Evolutionary conservation across 2,329 filamentous ascomycete species (phyloP), one percentile per base, ranked within the genome.

Genomic region (Parascedosporium putredinis): DNA sequence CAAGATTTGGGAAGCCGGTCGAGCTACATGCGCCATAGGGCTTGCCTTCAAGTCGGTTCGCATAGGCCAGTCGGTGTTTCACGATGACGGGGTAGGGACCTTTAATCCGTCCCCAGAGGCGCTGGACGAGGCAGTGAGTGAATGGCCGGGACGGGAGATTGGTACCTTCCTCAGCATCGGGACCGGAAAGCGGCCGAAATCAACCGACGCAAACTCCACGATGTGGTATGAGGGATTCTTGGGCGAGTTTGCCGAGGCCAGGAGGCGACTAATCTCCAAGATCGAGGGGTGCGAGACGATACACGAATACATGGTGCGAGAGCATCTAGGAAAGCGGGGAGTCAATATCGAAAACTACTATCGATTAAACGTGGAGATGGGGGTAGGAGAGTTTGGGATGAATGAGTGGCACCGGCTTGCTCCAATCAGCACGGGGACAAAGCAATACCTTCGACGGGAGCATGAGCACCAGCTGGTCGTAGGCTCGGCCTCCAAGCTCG

Each of bases 351-450:
- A 96, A 52, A 88, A 94, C 63, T 98, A 98, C 69, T 95, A 89
- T 64, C 85, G 93, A 6, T 73, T 97, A n/a, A 98, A 98, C 56
- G 93, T 97, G 36, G 90, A 97, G 62, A 83, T 95, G 14, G 93
- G 91, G 1, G 90, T 97, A 3, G 90, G 91, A 49, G 93, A 97
- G 62, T 97, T 96, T 63, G 91, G 87, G 47, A 97, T 98, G 89
- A 98, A 97, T 62, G 93, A 97, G 64, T 98, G 93, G 93, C 80
- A 88, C 59, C 81, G 90, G 3, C 71, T 97, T n/a, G 84, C 87
- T 23, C 91, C 96, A 48, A 97, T 98, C 67, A 95, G 88, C 69
- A 96, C 88, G 12, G 84, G 84, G 61, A 98, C 93, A 0, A 79
- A 87, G 56, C 80, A 84, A 55, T 98, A 97, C 62, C 77, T 98